Evolutionary conservation across 2,329 filamentous ascomycete genomes (phyloP).

Genomic region (Talaromyces sp.): DNA sequence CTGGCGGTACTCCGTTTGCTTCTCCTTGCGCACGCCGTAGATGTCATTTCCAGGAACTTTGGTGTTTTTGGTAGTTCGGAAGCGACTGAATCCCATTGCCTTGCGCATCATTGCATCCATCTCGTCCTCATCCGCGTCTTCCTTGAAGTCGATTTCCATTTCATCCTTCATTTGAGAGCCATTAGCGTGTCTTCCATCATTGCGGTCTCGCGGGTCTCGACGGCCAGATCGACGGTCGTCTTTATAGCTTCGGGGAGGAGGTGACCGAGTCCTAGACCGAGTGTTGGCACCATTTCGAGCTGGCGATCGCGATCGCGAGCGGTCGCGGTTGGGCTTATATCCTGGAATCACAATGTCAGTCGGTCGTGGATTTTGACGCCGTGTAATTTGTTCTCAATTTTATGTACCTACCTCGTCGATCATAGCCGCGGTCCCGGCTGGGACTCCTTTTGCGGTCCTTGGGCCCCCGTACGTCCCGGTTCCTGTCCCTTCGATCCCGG

Average conservation of each 20-base stretch:
- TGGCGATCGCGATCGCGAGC: constrained; percentile 38
- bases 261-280: constrained; percentile 36
- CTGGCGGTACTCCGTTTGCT: constrained; percentile 92
- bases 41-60: constrained; percentile 87
- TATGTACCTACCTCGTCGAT: constrained; percentile 42
- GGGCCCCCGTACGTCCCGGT: constrained; percentile 40
- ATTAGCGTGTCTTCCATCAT: constrained; percentile 27
- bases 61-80: constrained; percentile 83
- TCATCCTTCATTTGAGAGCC: constrained; percentile 32
- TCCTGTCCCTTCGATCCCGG: constrained; percentile 37
- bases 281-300: constrained; percentile 39
- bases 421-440: constrained; percentile 42
- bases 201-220: constrained; percentile 30
- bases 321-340: constrained; percentile 37
- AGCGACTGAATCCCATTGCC: constrained; percentile 88
- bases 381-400: not conserved
- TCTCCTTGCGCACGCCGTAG: constrained; percentile 83
- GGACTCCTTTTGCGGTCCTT: constrained; percentile 45
- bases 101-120: constrained; percentile 74
- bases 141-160: constrained; percentile 49
- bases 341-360: constrained; percentile 21
- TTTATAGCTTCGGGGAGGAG: constrained; percentile 39
- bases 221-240: constrained; percentile 36
- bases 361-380: not conserved
- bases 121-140: constrained; percentile 61